A percentile compares a stretch with the other conserved stretches of the same genome.
Conservation (phyloP, 148 eudicot genomes). For the Persicaria maculosa region DNA sequence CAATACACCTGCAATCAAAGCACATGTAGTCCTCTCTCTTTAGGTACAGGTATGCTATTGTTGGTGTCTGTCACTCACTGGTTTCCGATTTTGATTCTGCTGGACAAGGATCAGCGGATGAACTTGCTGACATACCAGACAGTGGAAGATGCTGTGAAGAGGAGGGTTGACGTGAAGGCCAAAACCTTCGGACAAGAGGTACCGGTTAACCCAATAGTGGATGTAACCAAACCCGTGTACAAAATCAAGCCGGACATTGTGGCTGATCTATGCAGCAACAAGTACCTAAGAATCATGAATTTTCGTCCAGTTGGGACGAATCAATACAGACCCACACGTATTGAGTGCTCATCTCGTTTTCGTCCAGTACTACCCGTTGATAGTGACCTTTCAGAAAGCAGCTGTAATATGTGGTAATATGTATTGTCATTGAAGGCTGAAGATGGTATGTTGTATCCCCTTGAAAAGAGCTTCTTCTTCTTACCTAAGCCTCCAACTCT, state of each 20-base stretch:
- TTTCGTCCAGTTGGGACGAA: constrained; percentile 33
- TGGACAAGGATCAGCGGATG: constrained; percentile 60
- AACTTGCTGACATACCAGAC: constrained; percentile 59
- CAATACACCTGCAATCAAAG: constrained; percentile 62
- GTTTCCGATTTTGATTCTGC: constrained; percentile 14
- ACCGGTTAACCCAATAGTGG: constrained; percentile 22
- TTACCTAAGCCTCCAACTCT: constrained; percentile 97
- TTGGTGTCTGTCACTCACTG: neutral
- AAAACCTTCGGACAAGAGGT: constrained; percentile 66
- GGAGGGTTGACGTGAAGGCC: constrained; percentile 73
- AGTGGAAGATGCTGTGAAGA: constrained; percentile 64
- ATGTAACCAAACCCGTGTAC: constrained; percentile 39
- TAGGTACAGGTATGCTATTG: neutral
- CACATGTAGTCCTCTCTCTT: constrained; percentile 35
- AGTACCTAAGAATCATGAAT: no score
- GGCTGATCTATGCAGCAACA: constrained; percentile 45
- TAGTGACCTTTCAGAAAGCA: constrained; percentile 38
- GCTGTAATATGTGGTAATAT: constrained; percentile 64
- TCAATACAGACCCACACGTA: constrained; percentile 24
- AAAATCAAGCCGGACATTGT: constrained; percentile 73
- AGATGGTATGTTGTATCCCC: constrained; percentile 93
- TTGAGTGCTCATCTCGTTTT: constrained; percentile 42
- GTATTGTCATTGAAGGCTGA: constrained; percentile 88
- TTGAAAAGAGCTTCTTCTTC: constrained; percentile 97
- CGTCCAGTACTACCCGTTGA: constrained; percentile 44